Evolutionary conservation across 805 yeast species (phyloP), one percentile per base, ranked within the genome.

Genomic region (Suhomyces sp.): DNA sequence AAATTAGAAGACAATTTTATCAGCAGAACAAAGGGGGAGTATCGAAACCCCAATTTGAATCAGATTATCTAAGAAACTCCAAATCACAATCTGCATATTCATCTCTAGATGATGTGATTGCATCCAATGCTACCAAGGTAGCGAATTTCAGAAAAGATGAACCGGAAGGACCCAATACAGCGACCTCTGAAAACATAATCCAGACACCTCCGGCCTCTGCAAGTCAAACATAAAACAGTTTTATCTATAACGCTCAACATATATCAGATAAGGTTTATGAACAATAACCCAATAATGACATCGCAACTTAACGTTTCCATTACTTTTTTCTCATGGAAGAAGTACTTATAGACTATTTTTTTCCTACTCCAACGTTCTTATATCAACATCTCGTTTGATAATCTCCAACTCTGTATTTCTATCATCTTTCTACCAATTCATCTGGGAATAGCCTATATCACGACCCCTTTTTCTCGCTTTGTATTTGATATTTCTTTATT

Each of bases 121-220:
- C 39, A 41, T 51, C 57, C 17, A 48, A 21, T 45, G 52, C 50
- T 19, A 51, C 57, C 20, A 54, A 48, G 47, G 47, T 51, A 24
- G 43, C 35, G 48, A 46, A 46, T 29, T 35, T 46, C 15, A 35
- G 48, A 22, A 46, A 46, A 33, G 48, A 46, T 22, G 48, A 46
- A 17, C 41, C 41, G 4, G 21, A 29, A 17, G 20, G 20, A 27
- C 29, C 20, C 6, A 22, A 27, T 9, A 25, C 47, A 20, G 53
- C 43, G 24, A 9, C 21, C n/a, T 37, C 46, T 19, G 52, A 50
- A 43, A 46, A 44, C 39, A n/a, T 50, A 44, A 45, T 49, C 46
- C 55, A 52, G 25, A 53, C 59, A 7, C 55, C 56, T n/a, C 53
- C 59, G 3, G 33, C 57, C 12, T 43, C 53, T 20, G 47, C 52